Percentiles rank a stretch among this genome's conserved stretches.
Evolutionary conservation across 2,329 filamentous ascomycete species (phyloP).

Genomic region (Fusarium sterilihyphosum): DNA sequence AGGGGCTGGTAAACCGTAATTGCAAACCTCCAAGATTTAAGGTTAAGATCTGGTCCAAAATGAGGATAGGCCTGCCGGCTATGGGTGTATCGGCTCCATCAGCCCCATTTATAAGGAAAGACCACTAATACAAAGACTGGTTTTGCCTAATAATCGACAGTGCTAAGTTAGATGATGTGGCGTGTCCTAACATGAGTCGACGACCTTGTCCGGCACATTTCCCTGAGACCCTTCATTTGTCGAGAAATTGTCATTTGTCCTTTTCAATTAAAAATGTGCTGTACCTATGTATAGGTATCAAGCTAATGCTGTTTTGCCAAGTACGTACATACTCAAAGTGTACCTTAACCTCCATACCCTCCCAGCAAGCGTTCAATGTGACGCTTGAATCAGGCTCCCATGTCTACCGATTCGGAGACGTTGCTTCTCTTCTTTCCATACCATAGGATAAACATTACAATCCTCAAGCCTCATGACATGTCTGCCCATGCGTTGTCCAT

Average conservation of each 20-base stretch:
- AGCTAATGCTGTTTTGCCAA: constrained; percentile 37
- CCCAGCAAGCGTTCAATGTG: background rate
- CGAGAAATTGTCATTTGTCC: constrained; percentile 29
- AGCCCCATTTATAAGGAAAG: background rate
- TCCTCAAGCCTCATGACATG: background rate
- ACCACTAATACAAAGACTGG: background rate
- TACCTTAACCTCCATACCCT: constrained; percentile 21
- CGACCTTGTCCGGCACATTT: background rate
- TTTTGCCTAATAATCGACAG: constrained; percentile 2
- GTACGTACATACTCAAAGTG: constrained; percentile 36
- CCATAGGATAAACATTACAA: background rate
- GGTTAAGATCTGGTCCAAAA: constrained; percentile 24
- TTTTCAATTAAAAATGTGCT: constrained; percentile 36
- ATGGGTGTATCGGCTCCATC: background rate
- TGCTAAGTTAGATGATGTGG: constrained; percentile 1
- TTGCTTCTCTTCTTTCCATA: constrained; percentile 1
- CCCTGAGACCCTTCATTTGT: constrained; percentile 15
- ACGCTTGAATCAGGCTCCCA: background rate
- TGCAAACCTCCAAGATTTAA: constrained; percentile 4
- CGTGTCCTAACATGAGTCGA: constrained; percentile 9
- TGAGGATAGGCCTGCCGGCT: constrained; percentile 10
- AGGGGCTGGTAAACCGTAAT: constrained; percentile 11
- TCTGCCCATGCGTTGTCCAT: background rate
- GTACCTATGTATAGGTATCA: constrained; percentile 24
- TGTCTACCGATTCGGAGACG: background rate